Conservation (phyloP, 805 yeast genomes). For the Millerago galiae region DNA sequence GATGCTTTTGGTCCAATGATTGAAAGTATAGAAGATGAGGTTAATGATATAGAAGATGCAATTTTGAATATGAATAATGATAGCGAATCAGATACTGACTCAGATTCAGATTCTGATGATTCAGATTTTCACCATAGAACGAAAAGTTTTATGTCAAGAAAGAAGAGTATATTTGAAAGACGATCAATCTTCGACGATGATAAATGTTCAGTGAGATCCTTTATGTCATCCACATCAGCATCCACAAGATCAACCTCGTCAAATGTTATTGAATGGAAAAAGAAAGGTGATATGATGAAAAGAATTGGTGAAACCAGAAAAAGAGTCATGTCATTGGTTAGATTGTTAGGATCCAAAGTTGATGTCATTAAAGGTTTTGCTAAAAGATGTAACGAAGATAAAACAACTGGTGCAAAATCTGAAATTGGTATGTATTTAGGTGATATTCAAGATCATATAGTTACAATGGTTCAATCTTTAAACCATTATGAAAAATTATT, state of each 20-base stretch:
- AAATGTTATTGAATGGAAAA: constrained; percentile 67
- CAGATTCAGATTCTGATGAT: constrained; percentile 30
- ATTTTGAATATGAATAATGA: constrained; percentile 75
- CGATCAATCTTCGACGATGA: constrained; percentile 14
- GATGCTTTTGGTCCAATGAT: constrained; percentile 98
- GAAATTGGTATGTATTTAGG: constrained; percentile 51
- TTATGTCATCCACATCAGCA: constrained; percentile 21
- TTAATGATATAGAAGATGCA: constrained; percentile 88
- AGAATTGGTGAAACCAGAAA: constrained; percentile 94
- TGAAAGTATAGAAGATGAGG: constrained; percentile 89
- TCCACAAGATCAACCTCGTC: constrained; percentile 30
- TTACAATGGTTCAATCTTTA: constrained; percentile 93
- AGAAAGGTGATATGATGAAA: constrained; percentile 91
- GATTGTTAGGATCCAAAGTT: constrained; percentile 86
- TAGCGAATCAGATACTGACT: constrained; percentile 22
- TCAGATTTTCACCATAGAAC: constrained; percentile 7
- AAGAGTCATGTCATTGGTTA: constrained; percentile 82
- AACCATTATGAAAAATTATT: constrained; percentile 92
- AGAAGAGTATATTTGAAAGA: constrained; percentile 13
- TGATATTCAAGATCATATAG: constrained; percentile 31
- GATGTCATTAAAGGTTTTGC: constrained; percentile 97
- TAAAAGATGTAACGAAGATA: constrained; percentile 80
- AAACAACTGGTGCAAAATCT: constrained; percentile 65
- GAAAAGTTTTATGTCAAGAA: constrained; percentile 6
- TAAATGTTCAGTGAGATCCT: constrained; percentile 19